A percentile compares a stretch with the other conserved stretches of the same genome.
Conservation (phyloP, 331 rosid species). For the Erythrophleum ivorense region DNA sequence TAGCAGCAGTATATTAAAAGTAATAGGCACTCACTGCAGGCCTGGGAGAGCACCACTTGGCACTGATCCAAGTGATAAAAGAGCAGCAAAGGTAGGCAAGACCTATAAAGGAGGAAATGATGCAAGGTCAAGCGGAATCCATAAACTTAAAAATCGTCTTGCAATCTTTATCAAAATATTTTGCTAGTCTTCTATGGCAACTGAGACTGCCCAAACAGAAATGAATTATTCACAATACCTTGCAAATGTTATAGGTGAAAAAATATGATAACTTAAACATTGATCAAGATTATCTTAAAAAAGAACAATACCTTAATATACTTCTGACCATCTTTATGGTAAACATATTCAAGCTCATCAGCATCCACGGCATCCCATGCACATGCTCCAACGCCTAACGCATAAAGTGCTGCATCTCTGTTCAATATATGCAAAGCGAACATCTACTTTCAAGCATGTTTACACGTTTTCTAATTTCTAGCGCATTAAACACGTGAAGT, state of each 20-base stretch:
- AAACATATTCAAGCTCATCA: slow-evolving; percentile 87
- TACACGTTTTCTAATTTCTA: background rate
- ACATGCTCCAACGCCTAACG: slow-evolving; percentile 92
- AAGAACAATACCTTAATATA: slow-evolving; percentile 61
- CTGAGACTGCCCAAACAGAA: slow-evolving; percentile 26
- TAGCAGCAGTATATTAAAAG: slow-evolving; percentile 23
- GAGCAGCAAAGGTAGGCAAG: slow-evolving; percentile 86
- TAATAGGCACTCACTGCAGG: slow-evolving; percentile 65
- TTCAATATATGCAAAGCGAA: slow-evolving; percentile 3
- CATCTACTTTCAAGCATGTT: background rate
- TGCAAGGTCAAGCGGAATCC: slow-evolving; percentile 19
- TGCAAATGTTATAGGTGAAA: slow-evolving; percentile 1
- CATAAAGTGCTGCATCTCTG: slow-evolving; percentile 91
- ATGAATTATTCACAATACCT: slow-evolving; percentile 4
- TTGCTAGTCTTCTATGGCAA: background rate
- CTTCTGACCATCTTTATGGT: slow-evolving; percentile 76
- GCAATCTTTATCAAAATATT: background rate
- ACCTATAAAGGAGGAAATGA: slow-evolving; percentile 56
- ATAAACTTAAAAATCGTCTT: background rate
- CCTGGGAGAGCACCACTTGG: slow-evolving; percentile 62
- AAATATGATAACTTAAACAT: slow-evolving; percentile 13
- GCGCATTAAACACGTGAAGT: background rate
- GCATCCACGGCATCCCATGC: slow-evolving; percentile 73
- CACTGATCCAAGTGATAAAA: slow-evolving; percentile 49
- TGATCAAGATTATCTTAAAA: background rate